Percentiles rank a stretch among this genome's conserved stretches.
These are phyloP conservation scores for Carex sylvatica DNA, from an alignment of 202 grass and related monocot genomes.

Conservation along the genomic window DNA sequence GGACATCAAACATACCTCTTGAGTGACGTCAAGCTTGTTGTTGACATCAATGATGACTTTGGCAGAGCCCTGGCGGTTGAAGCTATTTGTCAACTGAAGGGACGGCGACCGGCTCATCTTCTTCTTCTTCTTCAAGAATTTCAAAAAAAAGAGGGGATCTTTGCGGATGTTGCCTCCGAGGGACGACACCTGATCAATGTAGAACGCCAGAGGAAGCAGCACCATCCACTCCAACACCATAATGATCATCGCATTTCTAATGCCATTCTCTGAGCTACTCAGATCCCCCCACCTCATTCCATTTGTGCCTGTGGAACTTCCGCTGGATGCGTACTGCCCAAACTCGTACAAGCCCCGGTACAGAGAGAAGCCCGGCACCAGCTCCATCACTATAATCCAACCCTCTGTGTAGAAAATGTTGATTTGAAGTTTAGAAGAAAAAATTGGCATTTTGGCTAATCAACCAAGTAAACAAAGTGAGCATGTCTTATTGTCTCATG, in stretches of 20 bases:
- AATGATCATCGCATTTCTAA: constrained; percentile 66
- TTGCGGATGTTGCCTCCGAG: constrained; percentile 39
- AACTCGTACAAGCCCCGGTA: constrained; percentile 79
- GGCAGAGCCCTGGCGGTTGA: constrained; percentile 26
- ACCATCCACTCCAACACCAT: constrained; percentile 76
- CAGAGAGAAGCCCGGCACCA: constrained; percentile 88
- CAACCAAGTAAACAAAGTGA: background rate
- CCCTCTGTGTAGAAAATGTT: constrained; percentile 49
- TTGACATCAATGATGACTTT: constrained; percentile 47
- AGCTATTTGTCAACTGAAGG: constrained; percentile 23
- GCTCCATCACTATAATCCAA: constrained; percentile 82
- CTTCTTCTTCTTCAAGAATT: constrained; percentile 54
- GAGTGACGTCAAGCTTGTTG: constrained; percentile 45
- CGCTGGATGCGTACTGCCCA: constrained; percentile 56
- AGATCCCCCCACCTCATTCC: constrained; percentile 82
- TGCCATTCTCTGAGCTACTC: constrained; percentile 50
- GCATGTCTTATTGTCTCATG: background rate
- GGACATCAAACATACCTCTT: constrained; percentile 50
- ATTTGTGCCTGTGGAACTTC: constrained; percentile 42
- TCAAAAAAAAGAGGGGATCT: constrained; percentile 49
- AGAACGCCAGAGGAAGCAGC: constrained; percentile 61
- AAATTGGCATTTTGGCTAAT: background rate
- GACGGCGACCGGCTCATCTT: constrained; percentile 39
- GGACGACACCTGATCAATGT: constrained; percentile 59
- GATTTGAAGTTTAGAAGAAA: background rate